phyloP scores from a whole-genome alignment of 2,329 filamentous ascomycete species.

The Aspergillus flavus region DNA sequence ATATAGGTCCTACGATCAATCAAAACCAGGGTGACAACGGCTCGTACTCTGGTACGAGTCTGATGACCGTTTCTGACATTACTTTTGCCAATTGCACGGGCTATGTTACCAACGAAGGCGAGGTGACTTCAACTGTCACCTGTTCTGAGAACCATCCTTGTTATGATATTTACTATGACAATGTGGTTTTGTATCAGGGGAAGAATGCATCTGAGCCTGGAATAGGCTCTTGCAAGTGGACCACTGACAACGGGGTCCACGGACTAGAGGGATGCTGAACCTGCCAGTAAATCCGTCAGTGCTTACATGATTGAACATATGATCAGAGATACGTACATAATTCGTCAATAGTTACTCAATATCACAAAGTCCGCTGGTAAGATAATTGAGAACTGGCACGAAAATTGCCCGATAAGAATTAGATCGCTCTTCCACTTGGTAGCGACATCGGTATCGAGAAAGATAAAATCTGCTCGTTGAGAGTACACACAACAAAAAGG shows the following conservation, averaged over 20 bases:
- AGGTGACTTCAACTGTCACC: constrained; percentile 45
- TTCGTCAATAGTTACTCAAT: background rate
- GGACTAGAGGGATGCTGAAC: constrained; percentile 31
- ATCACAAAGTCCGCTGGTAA: background rate
- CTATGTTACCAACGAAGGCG: constrained; percentile 39
- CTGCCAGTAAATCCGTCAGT: background rate
- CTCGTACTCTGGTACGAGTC: constrained; percentile 50
- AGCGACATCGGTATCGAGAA: background rate
- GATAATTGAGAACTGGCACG: background rate
- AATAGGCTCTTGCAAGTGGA: constrained; percentile 41
- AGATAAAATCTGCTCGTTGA: background rate
- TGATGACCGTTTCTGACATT: constrained; percentile 55
- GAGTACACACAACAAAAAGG: background rate
- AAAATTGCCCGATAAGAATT: background rate
- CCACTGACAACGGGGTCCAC: constrained; percentile 41
- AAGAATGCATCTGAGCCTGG: constrained; percentile 37
- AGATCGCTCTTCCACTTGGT: no score
- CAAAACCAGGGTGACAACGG: constrained; percentile 56
- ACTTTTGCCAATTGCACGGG: constrained; percentile 57
- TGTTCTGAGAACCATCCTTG: constrained; percentile 55
- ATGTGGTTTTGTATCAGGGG: constrained; percentile 39
- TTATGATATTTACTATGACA: constrained; percentile 52
- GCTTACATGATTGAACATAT: background rate
- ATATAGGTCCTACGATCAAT: constrained; percentile 48
- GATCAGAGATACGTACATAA: background rate